A percentile compares a stretch with the other conserved stretches of the same genome.
phyloP scores from a whole-genome alignment of 768 basidiomycete species.

The Xerocomellus dryophilus region DNA sequence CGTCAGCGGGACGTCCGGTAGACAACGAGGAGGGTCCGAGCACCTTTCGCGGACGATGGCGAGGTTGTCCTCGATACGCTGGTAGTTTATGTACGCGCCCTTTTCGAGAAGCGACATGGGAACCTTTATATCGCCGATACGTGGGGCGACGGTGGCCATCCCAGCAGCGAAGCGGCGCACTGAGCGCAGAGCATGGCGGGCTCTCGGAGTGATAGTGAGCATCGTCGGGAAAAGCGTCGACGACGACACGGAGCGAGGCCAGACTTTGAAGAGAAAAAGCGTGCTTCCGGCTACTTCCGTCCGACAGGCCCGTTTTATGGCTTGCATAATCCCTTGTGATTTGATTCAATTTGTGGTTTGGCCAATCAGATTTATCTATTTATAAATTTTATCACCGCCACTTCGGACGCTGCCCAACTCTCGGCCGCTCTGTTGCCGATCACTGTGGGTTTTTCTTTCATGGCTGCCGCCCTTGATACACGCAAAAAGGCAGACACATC shows the following conservation, averaged over 20 bases:
- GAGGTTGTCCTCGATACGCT: constrained; percentile 97
- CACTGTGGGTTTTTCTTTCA: neutral
- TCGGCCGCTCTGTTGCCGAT: constrained; percentile 15
- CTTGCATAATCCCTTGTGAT: constrained; percentile 11
- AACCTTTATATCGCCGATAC: constrained; percentile 89
- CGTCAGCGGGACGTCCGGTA: neutral
- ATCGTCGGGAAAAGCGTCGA: constrained; percentile 46
- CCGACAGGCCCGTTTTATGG: constrained; percentile 20
- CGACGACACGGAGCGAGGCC: constrained; percentile 23
- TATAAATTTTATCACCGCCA: constrained; percentile 20
- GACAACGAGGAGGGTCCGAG: neutral
- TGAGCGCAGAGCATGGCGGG: constrained; percentile 51
- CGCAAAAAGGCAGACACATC: neutral
- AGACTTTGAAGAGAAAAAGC: constrained; percentile 16
- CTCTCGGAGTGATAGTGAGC: constrained; percentile 56
- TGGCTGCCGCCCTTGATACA: neutral
- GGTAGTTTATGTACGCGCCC: constrained; percentile 86
- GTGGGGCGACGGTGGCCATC: constrained; percentile 76
- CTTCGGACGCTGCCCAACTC: neutral
- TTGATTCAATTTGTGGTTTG: neutral
- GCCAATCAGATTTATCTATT: constrained; percentile 24
- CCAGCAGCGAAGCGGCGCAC: constrained; percentile 56
- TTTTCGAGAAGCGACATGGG: constrained; percentile 85
- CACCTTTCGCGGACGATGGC: constrained; percentile 82
- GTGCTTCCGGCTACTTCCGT: constrained; percentile 26